A percentile compares a stretch with the other conserved stretches of the same genome.
These are phyloP conservation scores for Calonectria crousiana DNA, from an alignment of 2,329 filamentous ascomycete genomes.

Conservation along the genomic window DNA sequence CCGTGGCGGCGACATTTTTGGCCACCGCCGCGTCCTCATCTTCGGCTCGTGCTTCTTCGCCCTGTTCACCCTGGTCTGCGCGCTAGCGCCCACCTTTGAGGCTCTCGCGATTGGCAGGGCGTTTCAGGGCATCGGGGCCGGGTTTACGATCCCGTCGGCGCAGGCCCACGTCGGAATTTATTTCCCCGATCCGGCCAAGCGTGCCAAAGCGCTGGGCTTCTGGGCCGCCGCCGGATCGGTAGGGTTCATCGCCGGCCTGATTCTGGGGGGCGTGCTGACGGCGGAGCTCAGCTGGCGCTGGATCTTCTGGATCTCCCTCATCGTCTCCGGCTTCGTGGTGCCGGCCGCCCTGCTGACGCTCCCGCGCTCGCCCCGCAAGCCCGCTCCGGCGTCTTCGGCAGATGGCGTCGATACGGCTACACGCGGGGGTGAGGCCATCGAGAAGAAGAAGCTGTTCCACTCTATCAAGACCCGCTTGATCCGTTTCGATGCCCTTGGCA, in stretches of 20 bases:
- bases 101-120: not conserved
- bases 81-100: not conserved
- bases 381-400: not conserved
- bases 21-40: not conserved
- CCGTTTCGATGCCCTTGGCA: not conserved
- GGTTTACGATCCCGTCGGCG: conserved; percentile 1
- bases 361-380: not conserved
- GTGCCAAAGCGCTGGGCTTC: not conserved
- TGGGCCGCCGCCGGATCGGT: not conserved
- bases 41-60: conserved; percentile 5
- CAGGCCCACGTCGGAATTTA: not conserved
- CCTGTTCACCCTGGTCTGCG: not conserved
- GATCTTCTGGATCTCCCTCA: conserved; percentile 9
- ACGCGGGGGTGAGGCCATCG: not conserved
- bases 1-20: not conserved
- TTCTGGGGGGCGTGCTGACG: not conserved
- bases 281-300: conserved; percentile 7
- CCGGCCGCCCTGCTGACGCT: not conserved
- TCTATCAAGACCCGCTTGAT: not conserved
- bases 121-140: not conserved
- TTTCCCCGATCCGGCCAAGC: not conserved
- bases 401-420: not conserved
- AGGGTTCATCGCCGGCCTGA: not conserved
- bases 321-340: not conserved
- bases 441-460: not conserved